These are phyloP conservation scores for Phytophthora palmivora DNA, from an alignment of 352 stramenopile species.

Conservation along the genomic window DNA sequence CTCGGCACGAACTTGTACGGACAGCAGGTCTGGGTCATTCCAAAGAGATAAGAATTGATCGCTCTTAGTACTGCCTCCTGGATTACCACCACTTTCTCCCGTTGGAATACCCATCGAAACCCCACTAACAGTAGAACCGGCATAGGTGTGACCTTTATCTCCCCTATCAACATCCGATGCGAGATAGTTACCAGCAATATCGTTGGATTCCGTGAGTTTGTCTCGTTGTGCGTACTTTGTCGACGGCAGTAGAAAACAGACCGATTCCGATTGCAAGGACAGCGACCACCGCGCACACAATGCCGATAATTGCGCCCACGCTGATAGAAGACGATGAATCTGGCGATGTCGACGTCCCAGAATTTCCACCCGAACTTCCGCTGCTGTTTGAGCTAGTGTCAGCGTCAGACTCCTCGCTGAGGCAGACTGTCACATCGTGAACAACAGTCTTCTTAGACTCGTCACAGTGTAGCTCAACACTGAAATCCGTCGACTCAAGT, in stretches of 20 bases:
- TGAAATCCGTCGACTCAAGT: slow-evolving; percentile 39
- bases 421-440: slow-evolving; percentile 33
- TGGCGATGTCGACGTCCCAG: background rate
- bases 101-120: slow-evolving; percentile 2
- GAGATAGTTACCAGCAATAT: slow-evolving; percentile 1
- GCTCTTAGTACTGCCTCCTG: background rate
- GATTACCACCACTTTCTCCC: slow-evolving; percentile 1
- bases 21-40: slow-evolving; percentile 36
- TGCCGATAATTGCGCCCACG: background rate
- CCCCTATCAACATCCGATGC: background rate
- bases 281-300: background rate
- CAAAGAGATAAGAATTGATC: slow-evolving; percentile 34
- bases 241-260: slow-evolving; percentile 1
- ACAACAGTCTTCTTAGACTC: slow-evolving; percentile 28
- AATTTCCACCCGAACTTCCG: background rate
- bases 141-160: background rate
- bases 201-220: background rate
- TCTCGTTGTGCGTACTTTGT: background rate
- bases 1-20: slow-evolving; percentile 33
- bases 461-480: slow-evolving; percentile 34
- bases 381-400: background rate
- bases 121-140: background rate
- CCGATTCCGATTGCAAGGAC: background rate
- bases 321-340: background rate
- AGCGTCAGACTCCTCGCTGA: slow-evolving; percentile 19